Evolutionary conservation across 805 yeast species (phyloP), one percentile per base, ranked within the genome.

Genomic region (Starmerella apis): DNA sequence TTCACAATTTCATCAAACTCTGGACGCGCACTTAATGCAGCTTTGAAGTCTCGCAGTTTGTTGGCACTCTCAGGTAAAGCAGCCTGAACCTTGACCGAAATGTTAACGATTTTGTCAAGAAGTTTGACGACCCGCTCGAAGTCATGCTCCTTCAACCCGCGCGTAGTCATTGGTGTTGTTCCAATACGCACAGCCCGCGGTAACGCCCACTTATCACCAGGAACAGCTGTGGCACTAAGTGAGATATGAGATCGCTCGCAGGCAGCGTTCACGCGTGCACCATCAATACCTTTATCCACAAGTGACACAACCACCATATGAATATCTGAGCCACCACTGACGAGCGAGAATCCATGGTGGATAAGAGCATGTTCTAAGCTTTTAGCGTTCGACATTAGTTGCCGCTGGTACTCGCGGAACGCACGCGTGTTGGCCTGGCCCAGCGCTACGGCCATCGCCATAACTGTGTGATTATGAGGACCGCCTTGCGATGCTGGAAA

Each of bases 401-500:
- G 84, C 61, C 75, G 65, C 73, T 92, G 97, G 72, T 90, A 90
- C 62, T 78, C 83, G 67, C 79, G 83, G 73, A 82, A 92, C 68
- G 87, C 97, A 52, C 92, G 94, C 46, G 86, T 75, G 57, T 78
- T 75, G 50, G 96, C 94, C 73, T 92, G 98, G 65, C 87, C 87
- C 67, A 92, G 78, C 42, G 98, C 97, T 55, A 88, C 92, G 14
- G 97, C 95, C 63, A 92, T 73, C 22, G 98, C 97, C 59, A 96
- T 82, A 65, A 92, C 92, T 57, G 98, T 92, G 72, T 92, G 98
- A 75, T 92, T 92, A 71, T 92, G 97, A 62, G 98, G 98, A 66
- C 98, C 98, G 74, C 98, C 98, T 74, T 92, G 98, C 68, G 90
- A 96, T 59, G 95, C 97, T 61, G 98, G 98, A 87, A 92, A 92